phyloP scores from a whole-genome alignment of 2,329 filamentous ascomycete genomes.

The Nothophoma quercina region DNA sequence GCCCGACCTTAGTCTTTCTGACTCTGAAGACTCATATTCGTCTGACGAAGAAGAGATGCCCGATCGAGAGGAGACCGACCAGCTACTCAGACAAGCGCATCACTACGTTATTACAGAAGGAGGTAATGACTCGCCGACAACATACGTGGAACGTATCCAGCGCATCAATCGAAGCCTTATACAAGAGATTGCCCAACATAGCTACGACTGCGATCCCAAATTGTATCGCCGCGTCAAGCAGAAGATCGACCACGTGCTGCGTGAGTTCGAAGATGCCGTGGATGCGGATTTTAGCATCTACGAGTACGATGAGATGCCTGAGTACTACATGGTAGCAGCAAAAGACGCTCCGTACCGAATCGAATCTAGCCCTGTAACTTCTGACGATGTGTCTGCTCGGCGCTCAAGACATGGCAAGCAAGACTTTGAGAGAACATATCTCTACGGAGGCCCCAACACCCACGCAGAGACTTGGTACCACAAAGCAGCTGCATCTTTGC shows the following conservation, averaged over 20 bases:
- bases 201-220: constrained; percentile 26
- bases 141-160: constrained; percentile 32
- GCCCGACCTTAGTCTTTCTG: constrained; percentile 14
- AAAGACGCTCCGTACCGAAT: neutral
- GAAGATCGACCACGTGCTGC: constrained; percentile 30
- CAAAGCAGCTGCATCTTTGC: constrained; percentile 28
- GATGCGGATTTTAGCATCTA: constrained; percentile 11
- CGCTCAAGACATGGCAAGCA: neutral
- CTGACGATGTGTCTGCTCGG: neutral
- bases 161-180: constrained; percentile 37
- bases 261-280: constrained; percentile 21
- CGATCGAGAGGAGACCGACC: constrained; percentile 26
- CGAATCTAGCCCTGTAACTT: neutral
- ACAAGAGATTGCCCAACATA: constrained; percentile 23
- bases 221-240: constrained; percentile 29
- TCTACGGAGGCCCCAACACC: constrained; percentile 37
- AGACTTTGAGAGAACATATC: constrained; percentile 22
- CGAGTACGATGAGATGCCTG: constrained; percentile 15
- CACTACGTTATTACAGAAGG: constrained; percentile 36
- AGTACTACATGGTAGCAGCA: constrained; percentile 8
- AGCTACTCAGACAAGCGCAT: constrained; percentile 37
- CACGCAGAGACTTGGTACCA: constrained; percentile 32
- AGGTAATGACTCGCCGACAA: constrained; percentile 24
- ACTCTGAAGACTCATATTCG: constrained; percentile 7
- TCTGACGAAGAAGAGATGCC: constrained; percentile 15